Conservation (phyloP, 495 filamentous ascomycete species). For the Evansstolkia leycettana region DNA sequence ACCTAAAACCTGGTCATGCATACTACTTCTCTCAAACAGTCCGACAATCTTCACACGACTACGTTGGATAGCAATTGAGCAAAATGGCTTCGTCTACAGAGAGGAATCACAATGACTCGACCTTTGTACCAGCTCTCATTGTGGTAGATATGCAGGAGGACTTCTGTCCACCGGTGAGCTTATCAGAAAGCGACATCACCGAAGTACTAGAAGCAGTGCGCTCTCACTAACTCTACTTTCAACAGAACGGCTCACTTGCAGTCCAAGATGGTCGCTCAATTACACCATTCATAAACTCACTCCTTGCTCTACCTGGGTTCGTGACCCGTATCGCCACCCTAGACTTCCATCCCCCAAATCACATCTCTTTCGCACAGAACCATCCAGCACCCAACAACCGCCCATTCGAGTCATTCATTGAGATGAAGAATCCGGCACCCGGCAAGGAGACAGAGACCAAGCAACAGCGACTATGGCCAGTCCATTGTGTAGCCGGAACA, state of each 20-base stretch:
- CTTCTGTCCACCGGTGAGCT: slow-evolving; percentile 78
- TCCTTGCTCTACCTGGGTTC: slow-evolving; percentile 60
- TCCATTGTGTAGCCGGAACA: slow-evolving; percentile 72
- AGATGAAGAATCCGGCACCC: slow-evolving; percentile 52
- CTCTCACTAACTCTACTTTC: background rate
- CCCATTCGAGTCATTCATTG: slow-evolving; percentile 51
- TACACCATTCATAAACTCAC: slow-evolving; percentile 56
- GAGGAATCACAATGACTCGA: background rate
- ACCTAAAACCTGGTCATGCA: too few species aligned
- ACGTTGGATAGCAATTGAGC: too few species aligned
- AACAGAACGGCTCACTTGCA: slow-evolving; percentile 69
- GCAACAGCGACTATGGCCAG: slow-evolving; percentile 70
- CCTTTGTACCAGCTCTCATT: slow-evolving; percentile 41
- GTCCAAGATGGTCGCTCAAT: slow-evolving; percentile 61
- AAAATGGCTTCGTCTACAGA: background rate
- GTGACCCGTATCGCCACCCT: slow-evolving; percentile 65
- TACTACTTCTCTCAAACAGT: too few species aligned
- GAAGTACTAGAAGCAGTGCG: background rate
- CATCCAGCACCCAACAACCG: slow-evolving; percentile 52
- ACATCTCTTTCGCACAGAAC: slow-evolving; percentile 84
- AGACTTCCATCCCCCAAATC: slow-evolving; percentile 75
- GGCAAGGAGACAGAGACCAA: slow-evolving; percentile 49
- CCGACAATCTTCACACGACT: too few species aligned
- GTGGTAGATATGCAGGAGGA: slow-evolving; percentile 92
- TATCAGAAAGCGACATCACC: slow-evolving; percentile 3